A percentile compares a stretch with the other conserved stretches of the same genome.
These are phyloP conservation scores for Trichoderma hamatum DNA, from an alignment of 2,329 filamentous ascomycete species.

Conservation along the genomic window DNA sequence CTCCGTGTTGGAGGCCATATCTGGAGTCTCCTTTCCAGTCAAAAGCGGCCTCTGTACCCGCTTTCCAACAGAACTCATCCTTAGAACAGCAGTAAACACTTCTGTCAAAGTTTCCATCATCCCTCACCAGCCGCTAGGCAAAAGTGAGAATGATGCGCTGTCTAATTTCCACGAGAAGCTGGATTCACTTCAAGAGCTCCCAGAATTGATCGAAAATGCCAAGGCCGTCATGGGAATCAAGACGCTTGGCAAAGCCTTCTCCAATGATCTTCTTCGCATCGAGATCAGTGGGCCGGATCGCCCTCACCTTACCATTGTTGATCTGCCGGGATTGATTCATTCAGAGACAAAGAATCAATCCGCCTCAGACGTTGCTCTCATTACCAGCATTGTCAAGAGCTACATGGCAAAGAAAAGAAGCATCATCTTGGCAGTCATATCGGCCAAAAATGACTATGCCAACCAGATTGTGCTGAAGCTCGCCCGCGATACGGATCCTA, in stretches of 20 bases:
- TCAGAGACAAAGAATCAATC: conserved; percentile 51
- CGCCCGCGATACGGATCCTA: conserved; percentile 37
- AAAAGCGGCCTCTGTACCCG: conserved; percentile 57
- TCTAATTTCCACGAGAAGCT: conserved; percentile 24
- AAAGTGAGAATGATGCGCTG: conserved; percentile 24
- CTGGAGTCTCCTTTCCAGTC: conserved; percentile 56
- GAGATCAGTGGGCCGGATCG: conserved; percentile 53
- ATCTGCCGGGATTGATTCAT: conserved; percentile 61
- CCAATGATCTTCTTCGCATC: conserved; percentile 52
- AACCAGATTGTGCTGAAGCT: conserved; percentile 60
- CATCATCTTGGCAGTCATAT: conserved; percentile 64
- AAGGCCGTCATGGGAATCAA: conserved; percentile 54
- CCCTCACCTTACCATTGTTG: conserved; percentile 62
- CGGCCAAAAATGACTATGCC: conserved; percentile 59
- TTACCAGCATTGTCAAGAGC: conserved; percentile 51
- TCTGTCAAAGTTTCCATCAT: conserved; percentile 34
- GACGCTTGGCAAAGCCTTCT: conserved; percentile 44
- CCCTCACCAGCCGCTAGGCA: conserved; percentile 11
- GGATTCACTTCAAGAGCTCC: conserved; percentile 6
- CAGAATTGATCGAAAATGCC: conserved; percentile 45
- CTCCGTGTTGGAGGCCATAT: conserved; percentile 60
- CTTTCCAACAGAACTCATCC: conserved; percentile 58
- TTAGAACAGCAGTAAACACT: conserved; percentile 40
- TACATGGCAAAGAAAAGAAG: conserved; percentile 62
- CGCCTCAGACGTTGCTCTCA: conserved; percentile 47